Percentiles rank a stretch among this genome's conserved stretches.
phyloP scores from a whole-genome alignment of 2,329 filamentous ascomycete genomes.

The Cordyceps javanica region DNA sequence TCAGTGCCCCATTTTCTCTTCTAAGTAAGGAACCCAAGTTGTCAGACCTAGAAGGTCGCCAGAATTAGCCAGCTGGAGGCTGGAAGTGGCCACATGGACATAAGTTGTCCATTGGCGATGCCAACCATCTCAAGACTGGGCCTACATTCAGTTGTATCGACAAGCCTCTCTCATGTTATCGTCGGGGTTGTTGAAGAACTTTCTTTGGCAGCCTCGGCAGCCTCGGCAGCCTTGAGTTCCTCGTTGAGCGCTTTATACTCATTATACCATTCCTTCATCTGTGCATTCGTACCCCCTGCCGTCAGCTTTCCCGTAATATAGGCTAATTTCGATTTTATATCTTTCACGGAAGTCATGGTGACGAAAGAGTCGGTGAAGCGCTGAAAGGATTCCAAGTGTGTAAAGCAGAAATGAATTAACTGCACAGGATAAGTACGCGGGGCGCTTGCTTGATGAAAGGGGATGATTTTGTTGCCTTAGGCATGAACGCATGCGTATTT shows the following conservation, averaged over 20 bases:
- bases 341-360: not conserved
- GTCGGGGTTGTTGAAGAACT: not conserved
- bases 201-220: not conserved
- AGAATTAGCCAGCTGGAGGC: too few species aligned
- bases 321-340: not conserved
- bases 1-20: too few species aligned
- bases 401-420: too few species aligned
- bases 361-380: not conserved
- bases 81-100: too few species aligned
- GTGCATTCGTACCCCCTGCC: not conserved
- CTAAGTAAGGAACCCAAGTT: too few species aligned
- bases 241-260: not conserved
- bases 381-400: too few species aligned
- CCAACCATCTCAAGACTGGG: not conserved
- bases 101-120: not conserved
- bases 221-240: not conserved
- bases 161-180: not conserved
- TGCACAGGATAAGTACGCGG: too few species aligned
- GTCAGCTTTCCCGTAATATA: not conserved
- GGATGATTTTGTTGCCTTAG: too few species aligned
- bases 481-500: too few species aligned
- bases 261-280: not conserved
- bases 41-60: too few species aligned
- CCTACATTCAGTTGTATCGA: not conserved
- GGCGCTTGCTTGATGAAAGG: too few species aligned